Conservation (phyloP, 306 rosid genomes). For the Carpinus fangiana region DNA sequence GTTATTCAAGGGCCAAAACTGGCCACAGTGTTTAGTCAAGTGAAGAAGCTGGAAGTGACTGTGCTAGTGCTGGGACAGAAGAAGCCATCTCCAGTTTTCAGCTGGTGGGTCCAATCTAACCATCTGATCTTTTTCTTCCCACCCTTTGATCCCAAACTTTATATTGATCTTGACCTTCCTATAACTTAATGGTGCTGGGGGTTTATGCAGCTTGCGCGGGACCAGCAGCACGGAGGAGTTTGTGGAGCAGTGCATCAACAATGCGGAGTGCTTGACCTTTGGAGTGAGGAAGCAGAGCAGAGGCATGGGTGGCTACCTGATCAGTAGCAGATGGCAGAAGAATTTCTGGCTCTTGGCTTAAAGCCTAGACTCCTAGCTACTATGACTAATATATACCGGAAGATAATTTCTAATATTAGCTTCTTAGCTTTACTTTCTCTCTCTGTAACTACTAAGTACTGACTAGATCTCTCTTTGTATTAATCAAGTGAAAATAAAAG, state of each 20-base stretch:
- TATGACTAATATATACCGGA: constrained; percentile 18
- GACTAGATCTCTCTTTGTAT: not conserved
- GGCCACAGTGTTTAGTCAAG: constrained; percentile 78
- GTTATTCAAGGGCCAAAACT: constrained; percentile 86
- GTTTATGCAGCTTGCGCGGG: constrained; percentile 71
- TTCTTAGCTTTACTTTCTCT: constrained; percentile 27
- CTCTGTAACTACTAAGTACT: not conserved
- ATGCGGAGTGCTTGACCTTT: constrained; percentile 83
- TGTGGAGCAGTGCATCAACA: constrained; percentile 78
- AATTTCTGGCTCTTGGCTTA: constrained; percentile 96
- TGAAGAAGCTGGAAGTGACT: constrained; percentile 89
- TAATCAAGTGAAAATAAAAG: not conserved
- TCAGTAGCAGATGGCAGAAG: constrained; percentile 97
- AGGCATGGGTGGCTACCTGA: constrained; percentile 75
- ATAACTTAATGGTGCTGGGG: not conserved
- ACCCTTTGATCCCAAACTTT: not conserved
- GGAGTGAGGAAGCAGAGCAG: constrained; percentile 95
- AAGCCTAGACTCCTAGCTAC: constrained; percentile 16
- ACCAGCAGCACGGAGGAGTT: constrained; percentile 62
- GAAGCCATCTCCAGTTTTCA: constrained; percentile 59
- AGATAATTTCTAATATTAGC: constrained; percentile 25
- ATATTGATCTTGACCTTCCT: not conserved
- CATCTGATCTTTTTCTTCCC: constrained; percentile 12
- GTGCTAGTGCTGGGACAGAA: constrained; percentile 91
- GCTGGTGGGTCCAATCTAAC: constrained; percentile 64